Evolutionary conservation across 768 basidiomycete genomes (phyloP), one percentile per base, ranked within the genome.

Genomic region (Termitomyces sp.): DNA sequence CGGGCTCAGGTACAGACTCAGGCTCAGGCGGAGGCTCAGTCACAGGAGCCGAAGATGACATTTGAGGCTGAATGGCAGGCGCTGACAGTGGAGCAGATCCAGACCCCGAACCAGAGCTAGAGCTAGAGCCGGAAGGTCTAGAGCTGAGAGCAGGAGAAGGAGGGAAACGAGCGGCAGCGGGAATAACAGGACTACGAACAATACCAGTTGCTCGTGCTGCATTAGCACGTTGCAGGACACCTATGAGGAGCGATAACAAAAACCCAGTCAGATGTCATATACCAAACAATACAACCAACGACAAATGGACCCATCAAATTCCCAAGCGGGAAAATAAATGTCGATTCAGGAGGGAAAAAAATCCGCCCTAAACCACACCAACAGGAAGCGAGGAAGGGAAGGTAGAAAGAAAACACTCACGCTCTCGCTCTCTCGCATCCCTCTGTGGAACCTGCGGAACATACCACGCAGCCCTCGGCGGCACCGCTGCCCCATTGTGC

Each of bases 381-480:
- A 28, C 28, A 7, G 22, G 28, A n/a, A n/a, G n/a, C n/a, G n/a
- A 46, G 11, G 6, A 20, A 16, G 20, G 12, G 13, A 52, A 20
- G n/a, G n/a, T n/a, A n/a, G n/a, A 18, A 18, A 16, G 36, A 46
- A 52, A 22, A 45, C 11, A 56, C 55, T 57, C 42, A 59, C 58
- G n/a, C 50, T 60, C 59, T n/a, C 16, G 32, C 39, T 40, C 39
- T 18, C 32, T 42, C 1, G 24, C 1, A 36, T 57, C 54, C 44
- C 51, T 51, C 38, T 56, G 51, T 15, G 51, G 35, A 20, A 59
- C 42, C 36, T 55, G 50, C 8, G 58, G 51, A 22, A 60, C 52
- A 60, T 60, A 60, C 53, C 42, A 54, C 18, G 59, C 52, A 15
- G 36, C 52, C 13, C 52, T 33, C 8, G 48, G 57, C 32, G 42